Conservation (phyloP, 1,284 basidiomycete genomes). For the Ustanciosporium gigantosporum region DNA sequence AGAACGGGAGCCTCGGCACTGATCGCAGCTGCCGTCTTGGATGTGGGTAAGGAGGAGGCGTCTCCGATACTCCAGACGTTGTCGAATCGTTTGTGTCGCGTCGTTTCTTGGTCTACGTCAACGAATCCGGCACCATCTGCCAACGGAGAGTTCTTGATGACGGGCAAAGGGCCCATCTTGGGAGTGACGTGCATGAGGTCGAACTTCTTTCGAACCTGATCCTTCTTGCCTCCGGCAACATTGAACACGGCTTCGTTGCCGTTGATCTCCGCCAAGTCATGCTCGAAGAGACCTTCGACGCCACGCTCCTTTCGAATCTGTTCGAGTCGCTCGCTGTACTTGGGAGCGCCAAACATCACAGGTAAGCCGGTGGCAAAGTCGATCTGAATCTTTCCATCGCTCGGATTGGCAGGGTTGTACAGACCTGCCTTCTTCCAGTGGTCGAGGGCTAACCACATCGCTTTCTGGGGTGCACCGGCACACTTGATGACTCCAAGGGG, state of each 20-base stretch:
- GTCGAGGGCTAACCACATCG: slow-evolving; percentile 58
- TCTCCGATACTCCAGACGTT: slow-evolving; percentile 92
- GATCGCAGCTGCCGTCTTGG: slow-evolving; percentile 94
- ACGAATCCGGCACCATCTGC: slow-evolving; percentile 70
- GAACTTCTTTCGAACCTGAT: slow-evolving; percentile 71
- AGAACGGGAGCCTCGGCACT: slow-evolving; percentile 89
- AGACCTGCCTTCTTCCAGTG: slow-evolving; percentile 49
- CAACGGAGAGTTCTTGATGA: slow-evolving; percentile 70
- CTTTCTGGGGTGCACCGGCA: slow-evolving; percentile 72
- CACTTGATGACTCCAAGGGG: slow-evolving; percentile 94
- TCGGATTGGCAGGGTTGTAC: slow-evolving; percentile 46
- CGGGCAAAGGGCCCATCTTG: slow-evolving; percentile 83
- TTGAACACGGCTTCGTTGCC: slow-evolving; percentile 76
- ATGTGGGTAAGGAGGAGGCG: slow-evolving; percentile 85
- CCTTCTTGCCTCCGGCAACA: slow-evolving; percentile 28
- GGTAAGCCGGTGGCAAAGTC: slow-evolving; percentile 87
- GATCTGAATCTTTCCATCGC: slow-evolving; percentile 66
- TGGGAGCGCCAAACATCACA: slow-evolving; percentile 81
- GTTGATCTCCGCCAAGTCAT: slow-evolving; percentile 76
- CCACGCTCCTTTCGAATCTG: slow-evolving; percentile 77
- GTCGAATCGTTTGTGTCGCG: slow-evolving; percentile 77
- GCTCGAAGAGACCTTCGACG: slow-evolving; percentile 77
- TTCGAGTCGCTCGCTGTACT: slow-evolving; percentile 86
- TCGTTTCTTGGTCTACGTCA: slow-evolving; percentile 76
- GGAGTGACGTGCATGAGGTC: slow-evolving; percentile 86